Conservation (phyloP, 2,329 filamentous ascomycete species). For the Trichoderma endophyticum region DNA sequence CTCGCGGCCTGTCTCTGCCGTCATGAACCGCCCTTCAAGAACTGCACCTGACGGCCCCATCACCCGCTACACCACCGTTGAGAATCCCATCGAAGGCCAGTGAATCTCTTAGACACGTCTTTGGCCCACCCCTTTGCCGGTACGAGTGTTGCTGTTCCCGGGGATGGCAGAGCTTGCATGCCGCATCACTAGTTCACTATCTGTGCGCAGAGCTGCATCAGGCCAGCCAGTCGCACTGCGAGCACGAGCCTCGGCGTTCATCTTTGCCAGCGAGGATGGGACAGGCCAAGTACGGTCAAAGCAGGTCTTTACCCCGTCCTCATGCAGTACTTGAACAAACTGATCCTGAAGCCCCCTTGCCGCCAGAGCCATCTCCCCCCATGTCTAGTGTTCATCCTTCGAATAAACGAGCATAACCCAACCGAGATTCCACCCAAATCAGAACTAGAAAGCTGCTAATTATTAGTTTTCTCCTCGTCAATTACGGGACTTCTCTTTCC, state of each 20-base stretch:
- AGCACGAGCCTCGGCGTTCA: neutral
- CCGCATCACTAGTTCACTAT: neutral
- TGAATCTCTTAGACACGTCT: neutral
- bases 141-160: neutral
- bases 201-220: neutral
- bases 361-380: neutral
- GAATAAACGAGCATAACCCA: neutral
- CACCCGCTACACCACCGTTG: neutral
- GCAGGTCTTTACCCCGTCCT: neutral
- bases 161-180: neutral
- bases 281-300: neutral
- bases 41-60: neutral
- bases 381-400: neutral
- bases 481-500: neutral
- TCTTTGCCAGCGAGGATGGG: neutral
- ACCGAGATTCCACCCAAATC: neutral
- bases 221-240: neutral
- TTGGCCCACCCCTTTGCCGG: neutral
- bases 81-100: neutral
- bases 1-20: neutral
- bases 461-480: neutral
- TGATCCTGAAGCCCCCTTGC: neutral
- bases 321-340: neutral
- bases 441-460: neutral
- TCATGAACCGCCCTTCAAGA: neutral